Evolutionary conservation across 1,284 basidiomycete genomes (phyloP), one percentile per base, ranked within the genome.

Genomic region (Taiwanofungus camphoratus): DNA sequence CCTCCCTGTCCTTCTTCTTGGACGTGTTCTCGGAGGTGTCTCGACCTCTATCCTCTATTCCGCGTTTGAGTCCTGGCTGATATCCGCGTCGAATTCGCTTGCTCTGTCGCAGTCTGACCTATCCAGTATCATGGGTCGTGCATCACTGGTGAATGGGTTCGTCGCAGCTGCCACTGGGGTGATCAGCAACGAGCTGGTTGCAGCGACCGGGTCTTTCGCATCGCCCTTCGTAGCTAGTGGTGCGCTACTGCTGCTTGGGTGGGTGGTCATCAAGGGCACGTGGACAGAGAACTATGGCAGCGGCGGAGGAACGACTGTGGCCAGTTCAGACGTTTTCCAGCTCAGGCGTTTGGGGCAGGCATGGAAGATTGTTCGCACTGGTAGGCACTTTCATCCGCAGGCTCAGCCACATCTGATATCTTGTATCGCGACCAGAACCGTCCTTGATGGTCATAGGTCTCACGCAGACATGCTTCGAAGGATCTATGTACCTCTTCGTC

Each of bases 401-500:
- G 6, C 36, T 20, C 6, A 21, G 8, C 3, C 29, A 24, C 27
- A 16, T n/a, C 42, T 50, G 33, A 42, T 16, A 4, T 22, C 26
- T 41, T 42, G 37, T 41, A 24, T 2, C 16, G 46, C 29, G 19
- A 30, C 19, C 50, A 82, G 84, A 87, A 55, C 70, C 75, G 1
- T 58, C 75, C 19, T 68, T 87, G 12, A 62, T 85, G 44, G 72
- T 74, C n/a, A 71, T 87, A n/a, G 81, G 82, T 12, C 63, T 85
- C 40, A 79, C 78, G 0, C 84, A 87, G 58, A 87, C 84, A 1
- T 82, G 80, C 58, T 87, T 87, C 56, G 84, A 87, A 55, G 84
- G 84, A 1, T 84, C 81, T 5, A 84, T 87, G 83, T 87, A 87
- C 60, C 73, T 87, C 45, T 87, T 87, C 61, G 85, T 87, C 51